Evolutionary conservation across 495 filamentous ascomycete species (phyloP).

Genomic region (Trichocladium uniseriatum): DNA sequence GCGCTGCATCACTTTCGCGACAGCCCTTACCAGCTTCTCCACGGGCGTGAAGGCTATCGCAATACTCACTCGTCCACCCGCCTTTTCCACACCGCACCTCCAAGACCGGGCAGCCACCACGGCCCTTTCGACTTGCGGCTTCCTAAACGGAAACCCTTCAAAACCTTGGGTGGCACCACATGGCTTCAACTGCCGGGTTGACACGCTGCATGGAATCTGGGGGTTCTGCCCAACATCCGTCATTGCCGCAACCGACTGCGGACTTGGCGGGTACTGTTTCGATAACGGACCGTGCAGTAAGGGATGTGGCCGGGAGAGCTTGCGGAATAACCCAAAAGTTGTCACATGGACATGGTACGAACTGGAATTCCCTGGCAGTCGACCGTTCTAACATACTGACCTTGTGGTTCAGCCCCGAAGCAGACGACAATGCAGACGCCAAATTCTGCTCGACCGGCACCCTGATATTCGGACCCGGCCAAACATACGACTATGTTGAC

Average conservation of each 20-base stretch:
- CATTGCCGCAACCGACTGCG: constrained; percentile 8
- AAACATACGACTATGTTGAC: constrained; percentile 7
- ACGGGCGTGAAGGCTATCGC: too few relatives aligned
- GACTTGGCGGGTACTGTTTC: constrained; percentile 10
- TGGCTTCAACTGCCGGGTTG: constrained; percentile 12
- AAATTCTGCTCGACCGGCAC: constrained; percentile 3
- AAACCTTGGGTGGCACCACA: constrained; percentile 2
- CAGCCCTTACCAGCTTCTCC: too few relatives aligned
- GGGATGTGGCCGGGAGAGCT: constrained; percentile 3
- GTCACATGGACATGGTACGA: constrained; percentile 8
- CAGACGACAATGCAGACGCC: neutral
- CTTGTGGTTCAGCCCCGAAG: constrained; percentile 6
- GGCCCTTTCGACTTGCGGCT: constrained; percentile 3
- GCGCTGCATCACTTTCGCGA: too few relatives aligned
- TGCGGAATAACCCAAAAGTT: constrained; percentile 3
- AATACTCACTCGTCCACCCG: too few relatives aligned
- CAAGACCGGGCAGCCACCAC: neutral
- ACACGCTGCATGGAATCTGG: constrained; percentile 10
- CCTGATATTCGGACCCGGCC: neutral
- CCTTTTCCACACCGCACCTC: constrained; percentile 37
- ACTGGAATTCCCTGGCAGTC: too few relatives aligned
- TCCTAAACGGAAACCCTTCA: constrained; percentile 5
- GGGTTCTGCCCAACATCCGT: constrained; percentile 14
- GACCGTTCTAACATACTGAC: too few relatives aligned
- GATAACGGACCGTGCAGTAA: constrained; percentile 3